A percentile compares a stretch with the other conserved stretches of the same genome.
Conservation (phyloP, 495 filamentous ascomycete species). For the Hypoxylon fuscum region DNA sequence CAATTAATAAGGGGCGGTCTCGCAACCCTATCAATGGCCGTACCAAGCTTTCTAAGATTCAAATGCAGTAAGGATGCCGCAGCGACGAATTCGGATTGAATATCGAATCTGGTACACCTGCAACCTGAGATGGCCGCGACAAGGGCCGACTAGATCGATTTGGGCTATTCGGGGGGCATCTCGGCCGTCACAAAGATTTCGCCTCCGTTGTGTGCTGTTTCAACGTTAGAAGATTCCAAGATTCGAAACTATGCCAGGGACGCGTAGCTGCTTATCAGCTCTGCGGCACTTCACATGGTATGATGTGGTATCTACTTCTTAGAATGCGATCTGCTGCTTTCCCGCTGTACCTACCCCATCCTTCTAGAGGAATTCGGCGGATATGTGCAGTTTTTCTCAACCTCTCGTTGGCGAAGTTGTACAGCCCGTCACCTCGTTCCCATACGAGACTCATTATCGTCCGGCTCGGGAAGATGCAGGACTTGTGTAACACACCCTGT, state of each 20-base stretch:
- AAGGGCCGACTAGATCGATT: conserved; percentile 3
- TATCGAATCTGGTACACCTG: conserved; percentile 5
- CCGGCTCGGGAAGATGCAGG: conserved; percentile 40
- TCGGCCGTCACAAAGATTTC: conserved; percentile 32
- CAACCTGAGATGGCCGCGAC: conserved; percentile 5
- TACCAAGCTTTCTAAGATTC: background rate
- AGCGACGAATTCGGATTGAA: background rate
- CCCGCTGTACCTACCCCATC: conserved; percentile 21
- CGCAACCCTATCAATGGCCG: background rate
- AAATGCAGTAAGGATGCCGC: background rate
- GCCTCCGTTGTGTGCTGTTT: conserved; percentile 24
- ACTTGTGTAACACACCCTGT: conserved; percentile 28
- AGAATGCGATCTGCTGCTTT: conserved; percentile 24
- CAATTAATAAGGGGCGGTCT: background rate
- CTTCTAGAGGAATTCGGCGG: conserved; percentile 37
- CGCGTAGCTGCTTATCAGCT: conserved; percentile 36
- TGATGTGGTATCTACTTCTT: conserved; percentile 24
- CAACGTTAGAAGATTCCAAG: conserved; percentile 11
- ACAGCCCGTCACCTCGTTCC: conserved; percentile 21
- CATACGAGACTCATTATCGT: conserved; percentile 49
- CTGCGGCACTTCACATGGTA: conserved; percentile 29
- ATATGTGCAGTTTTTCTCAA: conserved; percentile 19
- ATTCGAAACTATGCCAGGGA: conserved; percentile 16
- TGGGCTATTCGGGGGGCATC: conserved; percentile 28
- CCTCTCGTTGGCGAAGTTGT: conserved; percentile 21